Conservation (phyloP, 148 eudicot genomes). For the Vaccinium corymbosum region DNA sequence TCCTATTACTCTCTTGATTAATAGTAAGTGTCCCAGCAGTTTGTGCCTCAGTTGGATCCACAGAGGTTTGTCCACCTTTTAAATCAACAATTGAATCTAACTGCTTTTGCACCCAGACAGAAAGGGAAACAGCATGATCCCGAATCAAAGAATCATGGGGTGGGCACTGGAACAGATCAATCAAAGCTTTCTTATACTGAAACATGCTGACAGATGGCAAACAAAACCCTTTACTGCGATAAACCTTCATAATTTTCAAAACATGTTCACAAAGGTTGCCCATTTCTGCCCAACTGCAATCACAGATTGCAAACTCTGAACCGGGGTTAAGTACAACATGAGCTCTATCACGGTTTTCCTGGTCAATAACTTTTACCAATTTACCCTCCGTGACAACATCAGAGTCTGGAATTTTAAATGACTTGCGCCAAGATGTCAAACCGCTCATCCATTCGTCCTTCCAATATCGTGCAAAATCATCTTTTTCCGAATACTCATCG, state of each 20-base stretch:
- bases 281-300: constrained; percentile 56
- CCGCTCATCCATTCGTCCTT: constrained; percentile 78
- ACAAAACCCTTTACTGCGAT: constrained; percentile 35
- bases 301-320: constrained; percentile 68
- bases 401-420: constrained; percentile 62
- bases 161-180: constrained; percentile 56
- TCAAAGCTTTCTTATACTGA: constrained; percentile 63
- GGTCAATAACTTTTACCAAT: constrained; percentile 59
- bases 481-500: constrained; percentile 81
- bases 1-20: constrained; percentile 11
- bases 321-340: constrained; percentile 62
- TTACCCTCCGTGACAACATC: constrained; percentile 55
- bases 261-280: constrained; percentile 91
- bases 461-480: constrained; percentile 73
- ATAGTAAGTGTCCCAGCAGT: constrained; percentile 1
- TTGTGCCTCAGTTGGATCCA: constrained; percentile 22
- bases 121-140: constrained; percentile 86
- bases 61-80: constrained; percentile 25
- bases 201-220: constrained; percentile 57
- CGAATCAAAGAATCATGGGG: constrained; percentile 73
- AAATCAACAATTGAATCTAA: constrained; percentile 32
- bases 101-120: constrained; percentile 68
- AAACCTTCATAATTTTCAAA: constrained; percentile 50
- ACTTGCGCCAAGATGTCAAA: constrained; percentile 62
- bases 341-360: constrained; percentile 33